Conservation (phyloP, 2,329 filamentous ascomycete species). For the Epichloe uncinata region DNA sequence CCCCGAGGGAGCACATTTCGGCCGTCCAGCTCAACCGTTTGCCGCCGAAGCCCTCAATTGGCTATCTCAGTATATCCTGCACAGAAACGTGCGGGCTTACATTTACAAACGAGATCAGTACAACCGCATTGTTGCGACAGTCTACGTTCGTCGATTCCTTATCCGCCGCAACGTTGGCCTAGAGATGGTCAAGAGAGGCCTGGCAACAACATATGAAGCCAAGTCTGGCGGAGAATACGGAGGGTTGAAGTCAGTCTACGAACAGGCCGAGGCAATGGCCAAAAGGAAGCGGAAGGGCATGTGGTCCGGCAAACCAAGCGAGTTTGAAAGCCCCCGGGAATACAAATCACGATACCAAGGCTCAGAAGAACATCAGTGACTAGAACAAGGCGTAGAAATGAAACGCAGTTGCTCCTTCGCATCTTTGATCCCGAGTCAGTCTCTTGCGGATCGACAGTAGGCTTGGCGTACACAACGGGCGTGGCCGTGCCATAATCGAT, state of each 20-base stretch:
- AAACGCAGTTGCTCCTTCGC: background rate
- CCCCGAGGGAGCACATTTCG: constrained; percentile 87
- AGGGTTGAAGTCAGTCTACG: constrained; percentile 49
- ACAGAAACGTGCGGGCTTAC: constrained; percentile 65
- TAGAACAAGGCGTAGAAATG: background rate
- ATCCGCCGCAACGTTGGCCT: constrained; percentile 70
- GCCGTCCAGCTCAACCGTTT: constrained; percentile 72
- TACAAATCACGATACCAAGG: constrained; percentile 52
- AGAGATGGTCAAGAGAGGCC: constrained; percentile 73
- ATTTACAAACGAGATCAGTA: constrained; percentile 85
- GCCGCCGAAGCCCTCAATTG: constrained; percentile 69
- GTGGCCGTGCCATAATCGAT: background rate
- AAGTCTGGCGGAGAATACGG: constrained; percentile 87
- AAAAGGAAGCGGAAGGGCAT: constrained; percentile 54
- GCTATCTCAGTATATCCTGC: constrained; percentile 59
- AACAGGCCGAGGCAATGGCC: constrained; percentile 51
- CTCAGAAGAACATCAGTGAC: constrained; percentile 7
- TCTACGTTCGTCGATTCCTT: constrained; percentile 56
- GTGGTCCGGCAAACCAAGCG: constrained; percentile 53
- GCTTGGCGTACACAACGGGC: background rate
- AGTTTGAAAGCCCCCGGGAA: constrained; percentile 66
- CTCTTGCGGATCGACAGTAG: background rate
- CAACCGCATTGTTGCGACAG: constrained; percentile 76
- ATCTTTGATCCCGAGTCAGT: background rate
- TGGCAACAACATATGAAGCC: constrained; percentile 89